A percentile compares a stretch with the other conserved stretches of the same genome.
Evolutionary conservation across 2,329 filamentous ascomycete genomes (phyloP).

Genomic region (Colletotrichum destructivum): DNA sequence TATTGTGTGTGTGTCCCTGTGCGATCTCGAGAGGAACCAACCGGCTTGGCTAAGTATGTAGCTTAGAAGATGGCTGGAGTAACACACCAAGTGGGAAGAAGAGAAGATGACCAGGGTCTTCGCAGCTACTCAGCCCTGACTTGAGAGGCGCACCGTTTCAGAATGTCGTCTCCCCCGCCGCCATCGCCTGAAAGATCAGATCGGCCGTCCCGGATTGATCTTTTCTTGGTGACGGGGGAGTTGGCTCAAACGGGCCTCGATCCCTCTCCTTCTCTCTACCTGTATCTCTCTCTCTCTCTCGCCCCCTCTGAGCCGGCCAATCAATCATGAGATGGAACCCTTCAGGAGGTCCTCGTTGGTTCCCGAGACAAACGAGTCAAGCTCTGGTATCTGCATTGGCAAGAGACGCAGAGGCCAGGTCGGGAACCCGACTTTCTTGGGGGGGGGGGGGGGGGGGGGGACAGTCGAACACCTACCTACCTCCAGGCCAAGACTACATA

Average conservation of each 20-base stretch:
- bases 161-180: constrained; percentile 21
- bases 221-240: constrained; percentile 37
- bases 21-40: no score
- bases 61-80: no score
- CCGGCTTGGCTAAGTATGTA: no score
- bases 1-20: no score
- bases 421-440: background rate
- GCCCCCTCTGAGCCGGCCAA: constrained; percentile 12
- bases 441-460: no score
- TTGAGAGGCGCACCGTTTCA: constrained; percentile 29
- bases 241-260: constrained; percentile 1
- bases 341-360: background rate
- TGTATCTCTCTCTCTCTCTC: no score
- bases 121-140: background rate
- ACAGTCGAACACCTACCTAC: background rate
- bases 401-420: background rate
- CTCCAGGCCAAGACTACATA: background rate
- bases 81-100: no score
- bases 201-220: constrained; percentile 23
- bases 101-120: constrained; percentile 4
- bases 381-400: background rate
- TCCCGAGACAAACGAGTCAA: background rate
- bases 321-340: constrained; percentile 3
- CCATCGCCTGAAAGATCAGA: constrained; percentile 23
- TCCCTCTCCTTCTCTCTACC: no score